These are phyloP conservation scores for Pseudonectria foliicola DNA, from an alignment of 2,329 filamentous ascomycete genomes.

Conservation along the genomic window DNA sequence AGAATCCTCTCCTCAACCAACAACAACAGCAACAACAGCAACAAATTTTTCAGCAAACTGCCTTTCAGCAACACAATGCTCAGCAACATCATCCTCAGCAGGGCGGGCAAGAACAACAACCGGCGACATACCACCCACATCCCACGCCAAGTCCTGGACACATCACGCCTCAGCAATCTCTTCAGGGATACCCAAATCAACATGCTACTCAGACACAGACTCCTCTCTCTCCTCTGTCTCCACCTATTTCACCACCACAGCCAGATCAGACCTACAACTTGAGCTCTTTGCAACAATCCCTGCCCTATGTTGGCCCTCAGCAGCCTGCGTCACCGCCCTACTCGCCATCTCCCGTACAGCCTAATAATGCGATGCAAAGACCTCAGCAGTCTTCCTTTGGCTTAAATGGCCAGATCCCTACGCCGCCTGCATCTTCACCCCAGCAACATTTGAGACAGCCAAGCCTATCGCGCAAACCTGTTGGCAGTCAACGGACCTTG, in stretches of 20 bases:
- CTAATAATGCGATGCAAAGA: too few species aligned
- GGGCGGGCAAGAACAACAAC: neutral
- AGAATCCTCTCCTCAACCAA: neutral
- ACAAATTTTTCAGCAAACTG: too few species aligned
- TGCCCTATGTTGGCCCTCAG: neutral
- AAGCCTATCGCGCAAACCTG: too few species aligned
- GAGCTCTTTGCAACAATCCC: conserved; percentile 2
- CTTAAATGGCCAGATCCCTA: too few species aligned
- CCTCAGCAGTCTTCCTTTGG: too few species aligned
- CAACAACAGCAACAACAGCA: conserved; percentile 1
- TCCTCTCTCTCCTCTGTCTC: neutral
- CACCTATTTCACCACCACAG: neutral
- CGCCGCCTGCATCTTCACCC: too few species aligned
- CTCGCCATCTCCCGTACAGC: too few species aligned
- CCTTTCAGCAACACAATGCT: too few species aligned
- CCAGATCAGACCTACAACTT: conserved; percentile 2
- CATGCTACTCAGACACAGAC: neutral
- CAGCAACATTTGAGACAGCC: too few species aligned
- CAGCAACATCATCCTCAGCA: neutral
- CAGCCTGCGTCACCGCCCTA: neutral
- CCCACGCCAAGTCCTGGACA: neutral
- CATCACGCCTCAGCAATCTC: neutral
- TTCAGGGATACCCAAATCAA: neutral
- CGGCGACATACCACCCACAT: conserved; percentile 1
- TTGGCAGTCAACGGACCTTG: too few species aligned